These are phyloP conservation scores for Sabuloglossum arenarium DNA, from an alignment of 495 filamentous ascomycete species.

Conservation along the genomic window DNA sequence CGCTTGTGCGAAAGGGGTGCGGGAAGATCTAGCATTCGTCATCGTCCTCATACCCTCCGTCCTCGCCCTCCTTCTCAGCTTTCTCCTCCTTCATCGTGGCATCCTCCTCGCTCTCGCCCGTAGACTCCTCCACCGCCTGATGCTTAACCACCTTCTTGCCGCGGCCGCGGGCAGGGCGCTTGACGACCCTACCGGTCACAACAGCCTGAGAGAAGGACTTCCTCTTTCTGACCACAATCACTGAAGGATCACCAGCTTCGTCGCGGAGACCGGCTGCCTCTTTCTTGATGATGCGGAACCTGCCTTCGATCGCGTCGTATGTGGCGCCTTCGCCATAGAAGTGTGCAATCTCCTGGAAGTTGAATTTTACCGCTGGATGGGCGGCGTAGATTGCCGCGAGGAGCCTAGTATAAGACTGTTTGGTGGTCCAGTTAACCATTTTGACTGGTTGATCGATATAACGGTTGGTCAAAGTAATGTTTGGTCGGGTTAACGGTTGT, in stretches of 20 bases:
- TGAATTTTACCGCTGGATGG: constrained; percentile 5
- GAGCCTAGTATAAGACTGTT: not conserved
- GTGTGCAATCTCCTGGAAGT: constrained; percentile 13
- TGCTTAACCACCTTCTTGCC: not conserved
- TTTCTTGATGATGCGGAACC: constrained; percentile 17
- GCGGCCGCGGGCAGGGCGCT: not conserved
- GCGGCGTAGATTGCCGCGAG: constrained; percentile 2
- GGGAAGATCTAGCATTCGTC: constrained; percentile 14
- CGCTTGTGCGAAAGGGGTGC: too few species aligned
- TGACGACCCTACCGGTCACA: not conserved
- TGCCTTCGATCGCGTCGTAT: constrained; percentile 22
- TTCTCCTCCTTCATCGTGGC: not conserved
- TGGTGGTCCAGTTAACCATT: constrained; percentile 4
- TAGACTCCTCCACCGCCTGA: not conserved
- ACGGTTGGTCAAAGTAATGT: too few species aligned
- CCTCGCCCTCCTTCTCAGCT: not conserved
- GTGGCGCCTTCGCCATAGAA: constrained; percentile 18
- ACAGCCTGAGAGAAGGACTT: not conserved
- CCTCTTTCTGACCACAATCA: not conserved
- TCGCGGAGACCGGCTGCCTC: constrained; percentile 12
- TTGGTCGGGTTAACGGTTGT: too few species aligned
- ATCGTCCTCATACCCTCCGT: constrained; percentile 19
- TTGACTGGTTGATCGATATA: not conserved
- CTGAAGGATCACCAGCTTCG: constrained; percentile 8
- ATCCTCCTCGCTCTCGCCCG: not conserved